phyloP scores from a whole-genome alignment of 73 alveolate genomes.

The Durusdinium trenchii region DNA sequence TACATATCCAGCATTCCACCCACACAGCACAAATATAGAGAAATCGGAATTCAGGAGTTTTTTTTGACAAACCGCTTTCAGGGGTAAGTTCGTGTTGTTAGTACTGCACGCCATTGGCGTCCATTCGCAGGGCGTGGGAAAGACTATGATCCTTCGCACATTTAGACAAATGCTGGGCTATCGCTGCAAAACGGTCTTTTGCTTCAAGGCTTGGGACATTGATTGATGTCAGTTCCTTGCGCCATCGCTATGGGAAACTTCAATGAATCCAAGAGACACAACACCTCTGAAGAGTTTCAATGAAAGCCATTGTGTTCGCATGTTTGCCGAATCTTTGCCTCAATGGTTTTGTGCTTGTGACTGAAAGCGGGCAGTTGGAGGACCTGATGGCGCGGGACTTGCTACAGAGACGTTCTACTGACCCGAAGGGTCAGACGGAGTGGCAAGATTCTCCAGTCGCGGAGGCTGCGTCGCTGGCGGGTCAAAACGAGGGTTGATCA shows the following conservation, averaged over 20 bases:
- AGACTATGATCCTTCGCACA: conserved; percentile 17
- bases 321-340: not conserved
- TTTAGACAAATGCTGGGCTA: conserved; percentile 33
- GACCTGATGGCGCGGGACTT: conserved; percentile 57
- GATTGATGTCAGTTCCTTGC: not conserved
- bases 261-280: not conserved
- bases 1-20: not conserved
- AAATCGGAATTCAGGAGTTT: no score
- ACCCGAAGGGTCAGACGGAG: conserved; percentile 51
- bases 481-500: no score
- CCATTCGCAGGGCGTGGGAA: conserved; percentile 65
- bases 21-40: no score
- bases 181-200: conserved; percentile 33
- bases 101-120: no score
- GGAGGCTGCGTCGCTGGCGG: conserved; percentile 36
- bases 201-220: conserved; percentile 26
- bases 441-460: conserved; percentile 60
- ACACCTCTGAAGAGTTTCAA: not conserved
- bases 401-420: conserved; percentile 77
- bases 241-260: not conserved
- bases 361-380: not conserved
- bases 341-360: not conserved
- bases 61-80: no score
- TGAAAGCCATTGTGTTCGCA: not conserved
- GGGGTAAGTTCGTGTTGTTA: no score